A percentile compares a stretch with the other conserved stretches of the same genome.
These are phyloP conservation scores for Xenoacremonium recifei DNA, from an alignment of 2,329 filamentous ascomycete genomes.

Conservation along the genomic window DNA sequence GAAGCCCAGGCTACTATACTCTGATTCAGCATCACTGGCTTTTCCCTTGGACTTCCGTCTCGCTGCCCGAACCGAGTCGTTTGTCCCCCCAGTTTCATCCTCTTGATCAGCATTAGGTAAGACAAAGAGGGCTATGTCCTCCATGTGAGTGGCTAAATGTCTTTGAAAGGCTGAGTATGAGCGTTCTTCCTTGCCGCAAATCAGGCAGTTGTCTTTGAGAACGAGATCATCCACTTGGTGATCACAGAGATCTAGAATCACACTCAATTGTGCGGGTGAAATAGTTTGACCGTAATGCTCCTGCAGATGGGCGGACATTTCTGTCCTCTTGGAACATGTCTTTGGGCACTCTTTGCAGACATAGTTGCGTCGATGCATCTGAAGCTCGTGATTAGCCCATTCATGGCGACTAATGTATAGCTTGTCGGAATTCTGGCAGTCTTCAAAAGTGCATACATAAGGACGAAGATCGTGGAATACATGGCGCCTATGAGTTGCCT, in stretches of 20 bases:
- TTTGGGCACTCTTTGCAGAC: conserved; percentile 7
- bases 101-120: neutral
- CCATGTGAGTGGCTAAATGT: neutral
- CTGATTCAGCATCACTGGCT: too few relatives aligned
- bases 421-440: conserved; percentile 4
- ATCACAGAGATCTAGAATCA: neutral
- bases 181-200: neutral
- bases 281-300: conserved; percentile 1
- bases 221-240: neutral
- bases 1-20: too few relatives aligned
- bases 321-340: neutral
- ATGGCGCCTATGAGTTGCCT: conserved; percentile 2
- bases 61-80: too few relatives aligned
- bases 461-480: conserved; percentile 7
- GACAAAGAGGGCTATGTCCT: neutral
- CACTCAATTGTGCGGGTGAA: conserved; percentile 4
- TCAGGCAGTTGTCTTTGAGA: neutral
- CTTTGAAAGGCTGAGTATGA: neutral
- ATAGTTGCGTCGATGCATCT: conserved; percentile 6
- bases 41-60: too few relatives aligned
- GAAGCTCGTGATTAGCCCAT: conserved; percentile 8
- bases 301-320: conserved; percentile 2
- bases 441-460: conserved; percentile 7
- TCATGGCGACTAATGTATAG: conserved; percentile 6
- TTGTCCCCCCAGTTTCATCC: too few relatives aligned